Percentiles rank a stretch among this genome's conserved stretches.
phyloP scores from a whole-genome alignment of 148 eudicot species.

The Talinum fruticosum region DNA sequence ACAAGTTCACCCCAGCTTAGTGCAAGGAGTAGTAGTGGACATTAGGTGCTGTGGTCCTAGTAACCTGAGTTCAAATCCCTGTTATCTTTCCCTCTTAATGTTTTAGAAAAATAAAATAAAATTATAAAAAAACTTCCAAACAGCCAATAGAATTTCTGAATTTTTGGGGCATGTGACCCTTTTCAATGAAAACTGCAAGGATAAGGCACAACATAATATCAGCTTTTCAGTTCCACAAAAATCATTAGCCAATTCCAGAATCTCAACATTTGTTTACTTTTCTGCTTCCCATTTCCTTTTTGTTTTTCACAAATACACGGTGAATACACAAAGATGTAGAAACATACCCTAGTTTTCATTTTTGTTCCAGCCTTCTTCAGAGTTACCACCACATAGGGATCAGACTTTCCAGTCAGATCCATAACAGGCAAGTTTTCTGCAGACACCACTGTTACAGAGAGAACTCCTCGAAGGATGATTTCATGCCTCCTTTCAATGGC shows the following conservation, averaged over 20 bases:
- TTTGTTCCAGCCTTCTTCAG: slow-evolving; percentile 66
- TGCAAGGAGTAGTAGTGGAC: no score
- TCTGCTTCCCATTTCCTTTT: background rate
- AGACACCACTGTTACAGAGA: slow-evolving; percentile 70
- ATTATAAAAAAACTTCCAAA: no score
- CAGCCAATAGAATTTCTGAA: no score
- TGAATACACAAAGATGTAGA: background rate
- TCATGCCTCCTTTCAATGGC: slow-evolving; percentile 43
- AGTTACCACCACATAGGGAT: slow-evolving; percentile 66
- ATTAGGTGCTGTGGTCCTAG: no score
- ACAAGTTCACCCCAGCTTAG: no score
- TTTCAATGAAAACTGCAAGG: no score
- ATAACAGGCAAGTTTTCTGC: slow-evolving; percentile 72
- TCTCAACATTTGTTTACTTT: background rate
- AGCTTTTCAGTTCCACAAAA: no score
- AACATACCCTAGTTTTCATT: slow-evolving; percentile 75
- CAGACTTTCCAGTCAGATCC: slow-evolving; percentile 78
- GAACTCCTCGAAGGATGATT: slow-evolving; percentile 74
- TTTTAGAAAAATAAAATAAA: no score
- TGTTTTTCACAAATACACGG: background rate
- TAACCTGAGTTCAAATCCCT: background rate
- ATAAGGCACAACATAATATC: no score
- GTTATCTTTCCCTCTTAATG: background rate
- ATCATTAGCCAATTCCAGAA: background rate
- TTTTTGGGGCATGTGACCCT: no score